phyloP scores from a whole-genome alignment of 192 early-diverging fungal species.

The Mortierella antarctica region DNA sequence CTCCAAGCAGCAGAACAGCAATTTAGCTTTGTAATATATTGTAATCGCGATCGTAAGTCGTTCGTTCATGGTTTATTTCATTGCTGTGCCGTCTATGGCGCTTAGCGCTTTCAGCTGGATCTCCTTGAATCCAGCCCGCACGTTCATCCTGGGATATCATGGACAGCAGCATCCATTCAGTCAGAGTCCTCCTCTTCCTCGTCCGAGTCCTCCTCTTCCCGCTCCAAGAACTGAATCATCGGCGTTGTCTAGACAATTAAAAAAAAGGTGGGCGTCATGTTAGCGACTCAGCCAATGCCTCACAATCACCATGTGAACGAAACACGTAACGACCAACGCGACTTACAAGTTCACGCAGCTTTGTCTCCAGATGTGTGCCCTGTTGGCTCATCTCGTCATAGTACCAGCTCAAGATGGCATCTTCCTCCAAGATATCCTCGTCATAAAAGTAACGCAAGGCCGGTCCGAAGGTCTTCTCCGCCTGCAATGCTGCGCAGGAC shows the following conservation, averaged over 20 bases:
- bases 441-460: slow-evolving; percentile 79
- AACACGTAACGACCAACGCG: not conserved
- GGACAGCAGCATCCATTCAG: slow-evolving; percentile 5
- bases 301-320: no score
- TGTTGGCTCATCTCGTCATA: slow-evolving; percentile 59
- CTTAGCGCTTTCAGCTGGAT: no score
- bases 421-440: slow-evolving; percentile 84
- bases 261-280: not conserved
- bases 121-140: no score
- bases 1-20: not conserved
- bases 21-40: not conserved
- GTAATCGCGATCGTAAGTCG: not conserved
- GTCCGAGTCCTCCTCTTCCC: slow-evolving; percentile 20
- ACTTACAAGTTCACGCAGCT: slow-evolving; percentile 66
- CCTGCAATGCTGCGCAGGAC: slow-evolving; percentile 14
- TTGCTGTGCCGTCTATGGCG: no score
- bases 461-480: slow-evolving; percentile 66
- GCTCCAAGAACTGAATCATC: slow-evolving; percentile 42
- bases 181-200: slow-evolving; percentile 33
- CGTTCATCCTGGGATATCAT: not conserved
- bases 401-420: slow-evolving; percentile 83
- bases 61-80: no score
- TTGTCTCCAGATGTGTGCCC: slow-evolving; percentile 50
- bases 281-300: not conserved
- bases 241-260: slow-evolving; percentile 26